phyloP scores from a whole-genome alignment of 2,329 filamentous ascomycete genomes.

The Capronia epimyces region DNA sequence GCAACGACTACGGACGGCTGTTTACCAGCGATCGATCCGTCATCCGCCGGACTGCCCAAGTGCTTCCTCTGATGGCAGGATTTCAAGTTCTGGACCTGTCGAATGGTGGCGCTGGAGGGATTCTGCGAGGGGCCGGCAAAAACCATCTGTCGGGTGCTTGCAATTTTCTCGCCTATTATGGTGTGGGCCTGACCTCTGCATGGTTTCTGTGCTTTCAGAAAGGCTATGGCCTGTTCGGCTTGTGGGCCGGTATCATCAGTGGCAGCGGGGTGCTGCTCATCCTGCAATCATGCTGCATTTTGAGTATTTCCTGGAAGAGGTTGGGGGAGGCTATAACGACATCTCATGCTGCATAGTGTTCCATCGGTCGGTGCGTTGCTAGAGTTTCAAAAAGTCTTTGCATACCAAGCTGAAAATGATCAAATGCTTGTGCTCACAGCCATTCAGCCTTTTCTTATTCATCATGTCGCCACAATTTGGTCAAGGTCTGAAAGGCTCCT shows the following conservation, averaged over 20 bases:
- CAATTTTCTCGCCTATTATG: conserved; percentile 21
- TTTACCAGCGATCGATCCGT: conserved; percentile 13
- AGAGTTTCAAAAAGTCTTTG: too few species aligned
- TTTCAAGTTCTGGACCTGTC: conserved; percentile 21
- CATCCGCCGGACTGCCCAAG: conserved; percentile 7
- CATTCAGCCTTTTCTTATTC: too few species aligned
- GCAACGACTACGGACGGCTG: conserved; percentile 9
- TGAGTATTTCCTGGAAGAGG: conserved; percentile 19
- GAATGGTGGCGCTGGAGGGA: conserved; percentile 15
- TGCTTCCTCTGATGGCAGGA: conserved; percentile 15
- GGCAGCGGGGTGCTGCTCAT: conserved; percentile 21
- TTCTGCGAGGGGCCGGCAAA: conserved; percentile 16
- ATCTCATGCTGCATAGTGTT: background rate
- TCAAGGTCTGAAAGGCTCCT: too few species aligned
- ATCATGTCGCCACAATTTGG: too few species aligned
- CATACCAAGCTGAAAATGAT: too few species aligned
- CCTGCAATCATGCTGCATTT: conserved; percentile 19
- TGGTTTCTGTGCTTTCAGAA: conserved; percentile 24
- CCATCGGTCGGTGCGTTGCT: too few species aligned
- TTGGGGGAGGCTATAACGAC: background rate
- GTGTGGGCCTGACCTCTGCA: conserved; percentile 17
- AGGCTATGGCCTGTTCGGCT: conserved; percentile 19
- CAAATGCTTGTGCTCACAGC: too few species aligned
- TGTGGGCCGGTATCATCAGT: conserved; percentile 25
- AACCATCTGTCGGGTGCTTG: conserved; percentile 14